A percentile compares a stretch with the other conserved stretches of the same genome.
Evolutionary conservation across 2,329 filamentous ascomycete species (phyloP).

Genomic region (Sporothrix globosa): DNA sequence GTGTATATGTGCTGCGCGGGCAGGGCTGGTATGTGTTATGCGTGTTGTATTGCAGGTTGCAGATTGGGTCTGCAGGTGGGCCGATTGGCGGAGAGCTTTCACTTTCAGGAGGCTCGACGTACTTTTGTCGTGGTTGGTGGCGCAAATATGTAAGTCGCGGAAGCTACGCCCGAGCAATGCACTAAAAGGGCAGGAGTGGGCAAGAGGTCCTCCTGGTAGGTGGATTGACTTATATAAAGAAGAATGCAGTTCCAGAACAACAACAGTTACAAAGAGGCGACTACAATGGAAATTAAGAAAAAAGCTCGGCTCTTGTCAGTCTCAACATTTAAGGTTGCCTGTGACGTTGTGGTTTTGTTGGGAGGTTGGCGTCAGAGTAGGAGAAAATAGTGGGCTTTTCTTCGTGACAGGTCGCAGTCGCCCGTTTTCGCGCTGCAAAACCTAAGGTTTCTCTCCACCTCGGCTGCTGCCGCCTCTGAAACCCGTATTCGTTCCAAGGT

Average conservation of each 20-base stretch:
- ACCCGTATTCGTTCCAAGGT: slow-evolving; percentile 1
- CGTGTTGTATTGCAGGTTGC: too few species aligned
- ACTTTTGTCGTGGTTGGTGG: not conserved
- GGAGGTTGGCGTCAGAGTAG: slow-evolving; percentile 12
- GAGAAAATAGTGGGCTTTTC: slow-evolving; percentile 13
- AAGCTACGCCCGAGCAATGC: slow-evolving; percentile 5
- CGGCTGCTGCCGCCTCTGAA: slow-evolving; percentile 20
- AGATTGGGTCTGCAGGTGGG: not conserved
- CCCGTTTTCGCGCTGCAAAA: not conserved
- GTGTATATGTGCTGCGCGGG: not conserved
- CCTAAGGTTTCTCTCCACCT: not conserved
- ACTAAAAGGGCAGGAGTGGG: not conserved
- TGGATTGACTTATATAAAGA: too few species aligned
- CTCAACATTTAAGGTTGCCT: slow-evolving; percentile 26
- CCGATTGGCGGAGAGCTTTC: not conserved
- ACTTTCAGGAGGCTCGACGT: not conserved
- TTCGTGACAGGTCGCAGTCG: not conserved
- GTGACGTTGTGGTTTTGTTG: slow-evolving; percentile 19
- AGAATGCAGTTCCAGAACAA: not conserved
- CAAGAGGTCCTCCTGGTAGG: not conserved
- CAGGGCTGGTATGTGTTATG: not conserved
- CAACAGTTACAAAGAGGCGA: not conserved
- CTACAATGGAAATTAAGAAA: not conserved
- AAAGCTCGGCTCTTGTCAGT: not conserved
- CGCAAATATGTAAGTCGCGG: slow-evolving; percentile 2